Conservation (phyloP, 495 filamentous ascomycete genomes). For the Neurospora sp. region DNA sequence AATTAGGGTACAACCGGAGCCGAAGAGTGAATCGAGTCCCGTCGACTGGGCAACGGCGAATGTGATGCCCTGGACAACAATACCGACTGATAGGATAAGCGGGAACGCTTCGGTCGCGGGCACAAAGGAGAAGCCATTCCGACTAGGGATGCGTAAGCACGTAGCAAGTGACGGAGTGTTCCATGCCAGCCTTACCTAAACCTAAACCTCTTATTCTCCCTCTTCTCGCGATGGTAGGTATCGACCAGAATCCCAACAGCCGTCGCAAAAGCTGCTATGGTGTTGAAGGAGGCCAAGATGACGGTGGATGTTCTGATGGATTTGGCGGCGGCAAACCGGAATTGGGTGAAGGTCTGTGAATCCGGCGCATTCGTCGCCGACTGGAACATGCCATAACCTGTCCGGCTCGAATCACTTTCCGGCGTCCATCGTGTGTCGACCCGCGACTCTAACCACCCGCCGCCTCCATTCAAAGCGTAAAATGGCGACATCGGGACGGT, state of each 20-base stretch:
- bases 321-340: constrained; percentile 33
- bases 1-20: constrained; percentile 28
- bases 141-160: constrained; percentile 14
- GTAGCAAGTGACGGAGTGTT: background rate
- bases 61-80: constrained; percentile 34
- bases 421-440: constrained; percentile 20
- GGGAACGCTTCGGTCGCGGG: constrained; percentile 31
- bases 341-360: constrained; percentile 27
- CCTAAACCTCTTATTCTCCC: constrained; percentile 21
- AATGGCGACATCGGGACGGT: constrained; percentile 25
- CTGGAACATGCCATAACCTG: constrained; percentile 23
- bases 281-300: constrained; percentile 39
- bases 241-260: constrained; percentile 35
- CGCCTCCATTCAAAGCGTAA: constrained; percentile 21
- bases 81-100: constrained; percentile 35
- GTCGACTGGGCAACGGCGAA: constrained; percentile 36
- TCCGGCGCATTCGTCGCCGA: constrained; percentile 20
- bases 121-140: constrained; percentile 29
- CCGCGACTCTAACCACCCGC: constrained; percentile 32
- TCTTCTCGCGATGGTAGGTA: constrained; percentile 27
- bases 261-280: constrained; percentile 35
- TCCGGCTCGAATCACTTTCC: constrained; percentile 8
- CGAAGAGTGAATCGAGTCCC: constrained; percentile 30
- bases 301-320: constrained; percentile 40
- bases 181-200: constrained; percentile 14